Evolutionary conservation across 257 asterid genomes (phyloP), one percentile per base, ranked within the genome.

Genomic region (Phtheirospermum japonicum): DNA sequence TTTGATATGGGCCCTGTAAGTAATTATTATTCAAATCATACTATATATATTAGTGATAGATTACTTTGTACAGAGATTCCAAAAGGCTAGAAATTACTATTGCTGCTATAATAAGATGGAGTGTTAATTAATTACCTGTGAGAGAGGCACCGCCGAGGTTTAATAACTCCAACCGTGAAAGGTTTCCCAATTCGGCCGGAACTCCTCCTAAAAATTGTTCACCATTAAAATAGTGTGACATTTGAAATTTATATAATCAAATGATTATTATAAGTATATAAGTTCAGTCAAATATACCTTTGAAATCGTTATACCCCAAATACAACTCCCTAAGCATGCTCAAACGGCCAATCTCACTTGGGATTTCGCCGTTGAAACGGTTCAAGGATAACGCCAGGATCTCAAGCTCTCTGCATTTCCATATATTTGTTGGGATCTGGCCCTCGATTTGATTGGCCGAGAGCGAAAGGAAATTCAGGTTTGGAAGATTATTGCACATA

Each of bases 321-420:
- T 2, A 4, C 10, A 66, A 57, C 40, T 36, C 0, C 10, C 4
- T 10, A 42, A 71, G 80, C 72, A 28, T 63, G 3, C 8, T 13
- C 31, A 76, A 59, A 45, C n/a, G 26, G 19, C 73, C 76, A 17
- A 70, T 28, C 32, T 32, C 65, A 31, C 33, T 62, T 1, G 87
- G 81, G 40, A 82, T 67, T 18, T 26, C 52, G 5, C 83, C 78
- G 17, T 19, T 70, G 56, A 83, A 67, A 8, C 69, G 66, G 53
- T 83, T 83, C 37, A 0, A 9, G 11, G 72, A 20, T 40, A 80
- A 51, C 8, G 69, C 19, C 20, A 83, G 13, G 18, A 10, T 11
- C 45, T 71, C 57, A 13, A 83, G 70, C 28, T 23, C 28, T 23
- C 28, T 23, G 28, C 28, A 23, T 23, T 23, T 23, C 2, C 50